A percentile compares a stretch with the other conserved stretches of the same genome.
phyloP scores from a whole-genome alignment of 306 rosid species.

The Sindora glabra region DNA sequence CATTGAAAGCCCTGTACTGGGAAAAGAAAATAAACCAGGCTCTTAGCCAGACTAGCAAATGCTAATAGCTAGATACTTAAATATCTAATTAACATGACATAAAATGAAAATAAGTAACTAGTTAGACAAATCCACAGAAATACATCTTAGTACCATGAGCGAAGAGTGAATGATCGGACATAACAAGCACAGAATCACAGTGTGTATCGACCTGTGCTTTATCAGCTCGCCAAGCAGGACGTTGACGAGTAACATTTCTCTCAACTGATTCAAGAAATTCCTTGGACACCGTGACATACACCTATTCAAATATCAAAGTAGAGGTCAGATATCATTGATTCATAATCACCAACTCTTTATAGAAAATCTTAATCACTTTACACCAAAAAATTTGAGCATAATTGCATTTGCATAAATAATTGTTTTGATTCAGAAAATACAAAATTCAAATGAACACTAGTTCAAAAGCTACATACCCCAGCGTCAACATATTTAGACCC shows the following conservation, averaged over 20 bases:
- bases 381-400: background rate
- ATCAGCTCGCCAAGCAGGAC: conserved; percentile 80
- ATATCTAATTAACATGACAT: background rate
- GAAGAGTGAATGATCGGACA: conserved; percentile 84
- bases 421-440: background rate
- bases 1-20: background rate
- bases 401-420: background rate
- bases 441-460: background rate
- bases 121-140: background rate
- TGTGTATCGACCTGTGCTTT: conserved; percentile 55
- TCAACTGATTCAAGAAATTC: conserved; percentile 60
- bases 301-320: conserved; percentile 30
- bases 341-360: background rate
- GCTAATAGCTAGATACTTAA: background rate
- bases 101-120: background rate
- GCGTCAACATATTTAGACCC: conserved; percentile 71
- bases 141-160: conserved; percentile 37
- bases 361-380: background rate
- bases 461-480: conserved; percentile 45
- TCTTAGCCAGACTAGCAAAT: background rate
- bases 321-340: conserved; percentile 18
- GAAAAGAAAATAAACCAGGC: background rate
- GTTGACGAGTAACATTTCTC: conserved; percentile 43
- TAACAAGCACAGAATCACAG: conserved; percentile 55
- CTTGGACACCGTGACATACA: conserved; percentile 40